Evolutionary conservation across 1,284 basidiomycete genomes (phyloP).

Genomic region (Ustilago crameri): DNA sequence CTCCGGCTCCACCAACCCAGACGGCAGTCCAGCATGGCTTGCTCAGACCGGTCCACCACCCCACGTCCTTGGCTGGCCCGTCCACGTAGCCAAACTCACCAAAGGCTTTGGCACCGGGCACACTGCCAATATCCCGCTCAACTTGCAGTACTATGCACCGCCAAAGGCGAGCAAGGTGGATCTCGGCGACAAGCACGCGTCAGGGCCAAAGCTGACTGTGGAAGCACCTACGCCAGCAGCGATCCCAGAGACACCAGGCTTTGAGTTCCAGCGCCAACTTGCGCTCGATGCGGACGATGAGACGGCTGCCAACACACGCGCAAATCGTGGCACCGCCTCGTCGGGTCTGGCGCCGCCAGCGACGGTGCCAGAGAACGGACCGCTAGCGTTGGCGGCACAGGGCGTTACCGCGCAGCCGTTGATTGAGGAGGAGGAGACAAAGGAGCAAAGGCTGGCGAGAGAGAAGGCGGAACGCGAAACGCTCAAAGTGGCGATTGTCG

Average conservation of each 20-base stretch:
- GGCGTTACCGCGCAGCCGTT: conserved; percentile 10
- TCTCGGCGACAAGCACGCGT: conserved; percentile 12
- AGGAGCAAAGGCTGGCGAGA: conserved; percentile 51
- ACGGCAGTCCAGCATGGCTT: conserved; percentile 20
- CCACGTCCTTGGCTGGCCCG: conserved; percentile 61
- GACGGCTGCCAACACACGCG: neutral
- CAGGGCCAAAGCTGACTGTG: conserved; percentile 5
- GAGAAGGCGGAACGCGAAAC: conserved; percentile 61
- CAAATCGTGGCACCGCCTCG: conserved; percentile 1
- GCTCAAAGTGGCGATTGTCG: conserved; percentile 57
- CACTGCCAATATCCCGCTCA: conserved; percentile 39
- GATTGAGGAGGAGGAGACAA: conserved; percentile 48
- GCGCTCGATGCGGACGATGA: conserved; percentile 38
- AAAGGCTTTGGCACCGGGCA: conserved; percentile 50
- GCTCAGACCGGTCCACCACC: conserved; percentile 54
- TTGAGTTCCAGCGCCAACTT: conserved; percentile 36
- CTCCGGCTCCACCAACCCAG: conserved; percentile 4
- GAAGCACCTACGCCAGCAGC: conserved; percentile 32
- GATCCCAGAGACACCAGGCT: conserved; percentile 44
- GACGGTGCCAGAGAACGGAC: neutral
- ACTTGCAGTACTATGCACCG: conserved; percentile 55
- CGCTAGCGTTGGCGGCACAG: neutral
- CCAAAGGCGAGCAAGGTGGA: conserved; percentile 29
- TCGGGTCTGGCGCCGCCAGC: neutral
- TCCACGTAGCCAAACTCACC: conserved; percentile 51